Evolutionary conservation across 805 yeast genomes (phyloP).

Genomic region (Candida incommunis): DNA sequence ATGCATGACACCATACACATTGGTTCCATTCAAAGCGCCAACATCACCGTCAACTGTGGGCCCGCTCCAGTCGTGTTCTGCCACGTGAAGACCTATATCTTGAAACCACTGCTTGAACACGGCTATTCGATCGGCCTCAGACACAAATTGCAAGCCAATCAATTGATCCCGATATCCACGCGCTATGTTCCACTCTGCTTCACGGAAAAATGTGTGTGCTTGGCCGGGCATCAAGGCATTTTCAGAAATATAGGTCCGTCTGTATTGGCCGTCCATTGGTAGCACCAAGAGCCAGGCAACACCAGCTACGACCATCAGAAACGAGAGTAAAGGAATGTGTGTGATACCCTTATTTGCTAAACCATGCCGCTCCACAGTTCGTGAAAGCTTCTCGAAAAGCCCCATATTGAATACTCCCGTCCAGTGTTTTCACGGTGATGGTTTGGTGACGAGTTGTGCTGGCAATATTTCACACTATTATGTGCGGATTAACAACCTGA

Average conservation of each 20-base stretch:
- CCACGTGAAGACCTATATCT: slow-evolving; percentile 59
- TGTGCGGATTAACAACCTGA: too few species aligned
- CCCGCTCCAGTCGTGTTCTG: slow-evolving; percentile 26
- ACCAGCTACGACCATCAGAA: slow-evolving; percentile 24
- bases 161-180: slow-evolving; percentile 69
- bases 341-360: slow-evolving; percentile 13
- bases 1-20: slow-evolving; percentile 68
- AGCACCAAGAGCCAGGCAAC: slow-evolving; percentile 41
- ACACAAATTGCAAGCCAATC: slow-evolving; percentile 20
- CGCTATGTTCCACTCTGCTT: slow-evolving; percentile 84
- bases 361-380: slow-evolving; percentile 16
- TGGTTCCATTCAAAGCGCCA: slow-evolving; percentile 25
- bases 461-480: too few species aligned
- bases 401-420: slow-evolving; percentile 21
- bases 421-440: too few species aligned
- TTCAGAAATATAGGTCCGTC: slow-evolving; percentile 80
- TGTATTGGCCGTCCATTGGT: slow-evolving; percentile 70
- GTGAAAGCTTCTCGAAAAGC: slow-evolving; percentile 19
- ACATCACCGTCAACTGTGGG: slow-evolving; percentile 11
- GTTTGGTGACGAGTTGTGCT: too few species aligned
- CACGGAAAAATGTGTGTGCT: slow-evolving; percentile 81
- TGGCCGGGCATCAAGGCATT: slow-evolving; percentile 97
- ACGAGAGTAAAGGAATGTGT: slow-evolving; percentile 18
- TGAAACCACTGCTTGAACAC: slow-evolving; percentile 44
- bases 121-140: slow-evolving; percentile 26